phyloP scores from a whole-genome alignment of 2,329 filamentous ascomycete species.

The Aspergillus piperis region DNA sequence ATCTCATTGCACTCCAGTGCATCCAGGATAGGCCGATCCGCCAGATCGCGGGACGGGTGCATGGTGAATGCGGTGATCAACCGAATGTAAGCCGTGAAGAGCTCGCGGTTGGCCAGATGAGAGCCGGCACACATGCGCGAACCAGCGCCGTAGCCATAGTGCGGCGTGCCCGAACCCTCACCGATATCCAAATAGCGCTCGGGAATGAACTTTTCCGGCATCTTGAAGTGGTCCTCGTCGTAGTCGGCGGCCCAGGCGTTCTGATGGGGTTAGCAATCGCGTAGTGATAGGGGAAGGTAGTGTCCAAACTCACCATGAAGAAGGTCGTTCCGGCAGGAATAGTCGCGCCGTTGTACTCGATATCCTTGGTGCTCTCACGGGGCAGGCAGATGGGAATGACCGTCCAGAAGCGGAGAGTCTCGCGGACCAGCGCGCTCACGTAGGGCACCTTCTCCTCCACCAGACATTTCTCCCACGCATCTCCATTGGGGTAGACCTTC shows the following conservation, averaged over 20 bases:
- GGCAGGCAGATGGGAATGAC: slow-evolving; percentile 80
- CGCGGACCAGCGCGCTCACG: slow-evolving; percentile 75
- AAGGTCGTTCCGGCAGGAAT: slow-evolving; percentile 78
- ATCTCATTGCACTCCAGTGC: slow-evolving; percentile 59
- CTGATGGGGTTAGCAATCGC: slow-evolving; percentile 31
- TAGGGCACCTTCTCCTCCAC: slow-evolving; percentile 75
- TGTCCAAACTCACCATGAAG: slow-evolving; percentile 61
- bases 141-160: slow-evolving; percentile 65
- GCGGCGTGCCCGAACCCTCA: slow-evolving; percentile 57
- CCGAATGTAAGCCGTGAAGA: slow-evolving; percentile 62
- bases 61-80: slow-evolving; percentile 62
- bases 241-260: slow-evolving; percentile 76
- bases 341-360: slow-evolving; percentile 64
- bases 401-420: slow-evolving; percentile 75
- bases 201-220: slow-evolving; percentile 64
- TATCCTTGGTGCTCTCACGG: slow-evolving; percentile 69
- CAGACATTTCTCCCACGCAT: slow-evolving; percentile 74
- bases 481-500: slow-evolving; percentile 68
- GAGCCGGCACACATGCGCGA: slow-evolving; percentile 65
- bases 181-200: slow-evolving; percentile 66
- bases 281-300: no score
- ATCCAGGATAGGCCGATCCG: slow-evolving; percentile 57
- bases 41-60: slow-evolving; percentile 47
- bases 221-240: slow-evolving; percentile 67
- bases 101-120: slow-evolving; percentile 64